Evolutionary conservation across 1,284 basidiomycete genomes (phyloP), one percentile per base, ranked within the genome.

Genomic region (Bondarzewia mesenterica): DNA sequence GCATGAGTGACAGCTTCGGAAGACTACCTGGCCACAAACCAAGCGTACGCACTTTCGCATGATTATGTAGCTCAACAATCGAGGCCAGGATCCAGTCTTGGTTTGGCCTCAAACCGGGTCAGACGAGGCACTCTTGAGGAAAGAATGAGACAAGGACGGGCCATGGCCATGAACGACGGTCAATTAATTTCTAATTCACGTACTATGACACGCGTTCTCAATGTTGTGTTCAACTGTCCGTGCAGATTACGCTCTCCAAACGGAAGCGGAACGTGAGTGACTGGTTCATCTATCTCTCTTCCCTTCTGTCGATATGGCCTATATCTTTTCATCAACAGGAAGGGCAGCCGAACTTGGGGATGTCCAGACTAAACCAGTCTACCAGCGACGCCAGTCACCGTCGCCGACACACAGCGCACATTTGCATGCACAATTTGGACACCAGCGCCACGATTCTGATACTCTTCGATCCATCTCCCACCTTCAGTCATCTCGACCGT

Each of bases 391-490:
- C 41, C 70, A 78, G 53, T 74, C 79, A 0, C 77, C 78, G 3
- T 80, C 80, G 20, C 78, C 79, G 68, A 41, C 75, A 44, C 59
- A 47, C 42, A 53, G 50, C 51, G 50, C 59, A 7, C 59, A 64
- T 29, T 49, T 59, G 49, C 64, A 60, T 53, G 54, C 60, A 49
- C 20, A 62, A 54, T 61, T 60, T 44, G 58, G 56, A 0, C 84
- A 87, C 58, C 74, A 71, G 55, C 78, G 85, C 47, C 76, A 77
- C 22, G 84, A 87, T 52, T 88, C 85, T 0, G 85, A 89, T 53
- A 88, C 85, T 0, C 63, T 87, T 23, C 82, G 81, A 22, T 74
- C 73, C 4, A 44, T 44, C 23, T 22, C 40, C 5, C 52, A 46
- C 38, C 37, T 38, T 38, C 46, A 22, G 18, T 54, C 60, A 57